Evolutionary conservation across 495 filamentous ascomycete species (phyloP).

Genomic region (Penicillium simplicissimum): DNA sequence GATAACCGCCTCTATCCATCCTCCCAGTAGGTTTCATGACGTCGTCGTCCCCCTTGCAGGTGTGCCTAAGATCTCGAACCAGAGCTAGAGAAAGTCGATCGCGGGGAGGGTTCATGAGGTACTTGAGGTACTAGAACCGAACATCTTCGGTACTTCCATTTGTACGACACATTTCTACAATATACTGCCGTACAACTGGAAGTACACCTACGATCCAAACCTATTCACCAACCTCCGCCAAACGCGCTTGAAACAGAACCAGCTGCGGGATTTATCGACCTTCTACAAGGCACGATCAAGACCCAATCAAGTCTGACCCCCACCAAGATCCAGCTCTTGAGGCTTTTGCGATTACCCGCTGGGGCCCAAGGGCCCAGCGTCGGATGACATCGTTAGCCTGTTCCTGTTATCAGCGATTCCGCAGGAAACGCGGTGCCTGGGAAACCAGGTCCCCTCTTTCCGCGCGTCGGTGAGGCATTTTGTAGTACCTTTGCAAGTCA

Average conservation of each 20-base stretch:
- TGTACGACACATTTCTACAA: background rate
- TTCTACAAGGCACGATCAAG: constrained; percentile 7
- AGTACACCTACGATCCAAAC: background rate
- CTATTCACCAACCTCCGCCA: constrained; percentile 2
- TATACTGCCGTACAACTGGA: no score
- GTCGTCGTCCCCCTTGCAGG: background rate
- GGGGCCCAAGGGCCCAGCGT: background rate
- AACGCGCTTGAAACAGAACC: constrained; percentile 12
- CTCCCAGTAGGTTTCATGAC: background rate
- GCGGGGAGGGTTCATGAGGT: background rate
- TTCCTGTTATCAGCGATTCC: constrained; percentile 13
- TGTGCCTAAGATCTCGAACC: background rate
- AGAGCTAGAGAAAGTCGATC: background rate
- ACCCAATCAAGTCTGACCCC: constrained; percentile 4
- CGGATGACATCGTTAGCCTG: constrained; percentile 9
- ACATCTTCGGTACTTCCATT: background rate
- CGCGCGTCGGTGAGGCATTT: background rate
- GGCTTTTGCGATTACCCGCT: constrained; percentile 8
- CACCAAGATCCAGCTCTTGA: background rate
- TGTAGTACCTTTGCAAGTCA: background rate
- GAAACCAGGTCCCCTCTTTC: background rate
- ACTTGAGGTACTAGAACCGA: background rate
- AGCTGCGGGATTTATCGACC: background rate
- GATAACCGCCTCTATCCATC: background rate
- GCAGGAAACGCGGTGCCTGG: background rate